phyloP scores from a whole-genome alignment of 108 stramenopile genomes.

The Cyclotella sp. region DNA sequence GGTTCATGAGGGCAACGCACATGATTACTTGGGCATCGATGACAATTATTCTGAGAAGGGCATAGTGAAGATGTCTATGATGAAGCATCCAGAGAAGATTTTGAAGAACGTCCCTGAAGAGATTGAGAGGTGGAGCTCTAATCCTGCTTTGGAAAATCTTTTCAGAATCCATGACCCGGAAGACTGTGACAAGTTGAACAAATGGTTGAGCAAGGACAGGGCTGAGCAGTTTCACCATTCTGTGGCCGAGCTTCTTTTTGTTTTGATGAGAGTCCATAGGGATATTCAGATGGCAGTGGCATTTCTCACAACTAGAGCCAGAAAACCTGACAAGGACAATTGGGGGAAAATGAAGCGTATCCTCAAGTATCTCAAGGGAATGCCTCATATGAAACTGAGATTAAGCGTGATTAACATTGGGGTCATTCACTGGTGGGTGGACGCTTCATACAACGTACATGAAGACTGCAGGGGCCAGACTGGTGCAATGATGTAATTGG shows the following conservation, averaged over 20 bases:
- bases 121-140: neutral
- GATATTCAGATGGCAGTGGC: neutral
- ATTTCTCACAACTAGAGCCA: constrained; percentile 9
- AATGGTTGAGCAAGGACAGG: neutral
- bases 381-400: neutral
- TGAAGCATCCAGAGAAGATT: constrained; percentile 1
- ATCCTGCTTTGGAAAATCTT: constrained; percentile 2
- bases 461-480: too few species aligned
- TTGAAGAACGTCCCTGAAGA: neutral
- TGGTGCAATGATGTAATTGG: too few species aligned
- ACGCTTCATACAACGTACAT: too few species aligned
- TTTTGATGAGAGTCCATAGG: neutral
- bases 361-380: too few species aligned
- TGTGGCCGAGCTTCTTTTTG: neutral
- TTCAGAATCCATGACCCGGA: neutral
- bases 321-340: neutral
- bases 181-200: neutral
- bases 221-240: too few species aligned
- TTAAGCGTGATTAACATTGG: neutral
- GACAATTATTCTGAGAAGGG: neutral
- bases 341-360: neutral
- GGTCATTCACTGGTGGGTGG: too few species aligned
- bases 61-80: constrained; percentile 1
- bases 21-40: constrained; percentile 15
- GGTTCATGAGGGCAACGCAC: neutral